These are phyloP conservation scores for Entomortierella parvispora DNA, from an alignment of 192 early-diverging fungal genomes.

Conservation along the genomic window DNA sequence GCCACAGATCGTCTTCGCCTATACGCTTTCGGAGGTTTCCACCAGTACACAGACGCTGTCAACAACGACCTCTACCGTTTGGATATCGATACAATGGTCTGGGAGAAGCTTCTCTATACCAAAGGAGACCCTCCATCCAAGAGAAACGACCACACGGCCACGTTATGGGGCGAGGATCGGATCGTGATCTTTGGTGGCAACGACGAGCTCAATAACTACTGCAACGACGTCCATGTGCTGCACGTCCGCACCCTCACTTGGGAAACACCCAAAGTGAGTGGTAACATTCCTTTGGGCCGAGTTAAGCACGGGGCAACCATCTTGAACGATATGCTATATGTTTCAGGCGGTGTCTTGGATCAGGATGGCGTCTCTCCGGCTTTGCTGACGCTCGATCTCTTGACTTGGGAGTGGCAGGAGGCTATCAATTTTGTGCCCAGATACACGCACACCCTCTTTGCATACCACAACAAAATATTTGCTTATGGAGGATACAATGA, in stretches of 20 bases:
- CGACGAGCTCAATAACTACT: slow-evolving; percentile 62
- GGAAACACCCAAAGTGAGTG: slow-evolving; percentile 62
- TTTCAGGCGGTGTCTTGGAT: slow-evolving; percentile 63
- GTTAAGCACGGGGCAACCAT: slow-evolving; percentile 71
- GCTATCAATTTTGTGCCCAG: slow-evolving; percentile 64
- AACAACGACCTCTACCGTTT: slow-evolving; percentile 72
- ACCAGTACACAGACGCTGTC: slow-evolving; percentile 74
- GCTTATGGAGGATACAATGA: slow-evolving; percentile 68
- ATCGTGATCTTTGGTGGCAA: slow-evolving; percentile 74
- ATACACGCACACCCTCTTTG: slow-evolving; percentile 66
- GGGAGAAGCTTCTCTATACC: slow-evolving; percentile 64
- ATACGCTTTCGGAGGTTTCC: slow-evolving; percentile 71
- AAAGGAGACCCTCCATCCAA: slow-evolving; percentile 64
- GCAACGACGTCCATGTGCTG: slow-evolving; percentile 69
- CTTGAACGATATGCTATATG: slow-evolving; percentile 69
- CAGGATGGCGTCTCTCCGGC: slow-evolving; percentile 43
- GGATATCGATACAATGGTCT: slow-evolving; percentile 54
- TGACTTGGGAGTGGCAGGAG: slow-evolving; percentile 66
- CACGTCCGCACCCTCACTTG: slow-evolving; percentile 69
- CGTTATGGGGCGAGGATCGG: slow-evolving; percentile 64
- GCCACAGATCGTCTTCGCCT: slow-evolving; percentile 34
- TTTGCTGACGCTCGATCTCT: slow-evolving; percentile 60
- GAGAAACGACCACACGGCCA: slow-evolving; percentile 71
- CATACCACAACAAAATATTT: slow-evolving; percentile 64
- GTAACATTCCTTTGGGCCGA: slow-evolving; percentile 60